Evolutionary conservation across 768 basidiomycete genomes (phyloP), one percentile per base, ranked within the genome.

Genomic region (Xerocomus spinulosus): DNA sequence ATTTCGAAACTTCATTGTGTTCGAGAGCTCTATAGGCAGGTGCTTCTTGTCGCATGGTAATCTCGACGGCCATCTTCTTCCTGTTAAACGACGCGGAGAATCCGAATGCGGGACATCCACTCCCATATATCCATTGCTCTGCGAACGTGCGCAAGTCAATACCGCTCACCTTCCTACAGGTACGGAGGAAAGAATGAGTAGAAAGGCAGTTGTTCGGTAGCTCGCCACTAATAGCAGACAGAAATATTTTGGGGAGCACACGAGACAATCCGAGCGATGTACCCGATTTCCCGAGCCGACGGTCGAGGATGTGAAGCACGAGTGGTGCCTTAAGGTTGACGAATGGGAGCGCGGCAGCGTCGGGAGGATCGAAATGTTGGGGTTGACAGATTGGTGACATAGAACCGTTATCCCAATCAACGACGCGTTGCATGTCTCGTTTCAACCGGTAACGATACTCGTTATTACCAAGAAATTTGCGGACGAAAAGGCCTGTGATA

Each of bases 71-170:
- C 87, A 98, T 96, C 70, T 93, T 92, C 77, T 97, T 98, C 60
- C 93, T 77, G 65, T 97, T 95, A 70, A 98, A 98, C 29, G 83
- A 83, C 1, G 95, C 92, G 12, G 83, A 81, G 64, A 99, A 88
- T 0, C 79, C 81, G 63, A 99, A 93, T 3, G 84, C 78, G 1
- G 96, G 96, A 64, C 93, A 96, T 18, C 96, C 96, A 64, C 89
- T 92, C 12, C 94, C 94, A 60, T 93, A 96, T 52, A 99, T 92
- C 96, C 96, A 99, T 66, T 98, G 95, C 60, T 98, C 93, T n/a
- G 92, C 90, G 62, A 99, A 99, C 24, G 81, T 79, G 46, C 87
- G 78, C 20, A 87, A 78, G 61, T 98, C 95, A 15, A 91, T 86
- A 9, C 93, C 91, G 61, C 89, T 90, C 52, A 94, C 87, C 68